Percentiles rank a stretch among this genome's conserved stretches.
These are phyloP conservation scores for Podila epigama DNA, from an alignment of 192 early-diverging fungal genomes.

Conservation along the genomic window DNA sequence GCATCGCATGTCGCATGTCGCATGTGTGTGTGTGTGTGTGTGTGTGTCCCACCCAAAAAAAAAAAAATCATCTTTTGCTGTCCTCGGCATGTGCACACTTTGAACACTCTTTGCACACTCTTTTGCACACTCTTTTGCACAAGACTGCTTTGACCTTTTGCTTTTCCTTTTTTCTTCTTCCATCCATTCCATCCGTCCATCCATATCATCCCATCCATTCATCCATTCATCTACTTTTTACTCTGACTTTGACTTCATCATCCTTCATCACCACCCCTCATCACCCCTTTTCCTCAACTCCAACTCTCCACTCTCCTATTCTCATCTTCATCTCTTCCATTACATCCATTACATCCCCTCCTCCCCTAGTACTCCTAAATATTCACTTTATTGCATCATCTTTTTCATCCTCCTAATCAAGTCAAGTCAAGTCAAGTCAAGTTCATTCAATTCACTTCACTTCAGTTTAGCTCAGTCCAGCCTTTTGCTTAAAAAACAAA, in stretches of 20 bases:
- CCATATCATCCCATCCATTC: neutral
- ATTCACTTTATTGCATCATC: neutral
- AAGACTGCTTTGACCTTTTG: neutral
- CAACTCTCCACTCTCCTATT: neutral
- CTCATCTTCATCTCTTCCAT: neutral
- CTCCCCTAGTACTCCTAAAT: neutral
- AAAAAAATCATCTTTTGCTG: no score
- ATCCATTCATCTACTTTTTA: neutral
- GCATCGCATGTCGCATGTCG: no score
- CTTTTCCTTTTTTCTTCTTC: neutral
- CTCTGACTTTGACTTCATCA: neutral
- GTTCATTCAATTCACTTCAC: neutral
- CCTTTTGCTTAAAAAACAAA: no score
- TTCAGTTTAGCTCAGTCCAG: neutral
- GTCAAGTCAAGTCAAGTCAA: neutral
- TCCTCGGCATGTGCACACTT: no score
- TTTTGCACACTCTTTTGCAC: neutral
- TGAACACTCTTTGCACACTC: neutral
- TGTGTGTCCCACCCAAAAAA: no score
- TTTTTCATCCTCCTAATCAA: neutral
- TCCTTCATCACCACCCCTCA: neutral
- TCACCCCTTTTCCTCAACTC: neutral
- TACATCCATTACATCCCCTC: neutral
- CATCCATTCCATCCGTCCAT: neutral
- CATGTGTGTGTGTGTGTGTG: no score